These are phyloP conservation scores for Blastobotrys ciferrii DNA, from an alignment of 1,139 yeast species.

Conservation along the genomic window DNA sequence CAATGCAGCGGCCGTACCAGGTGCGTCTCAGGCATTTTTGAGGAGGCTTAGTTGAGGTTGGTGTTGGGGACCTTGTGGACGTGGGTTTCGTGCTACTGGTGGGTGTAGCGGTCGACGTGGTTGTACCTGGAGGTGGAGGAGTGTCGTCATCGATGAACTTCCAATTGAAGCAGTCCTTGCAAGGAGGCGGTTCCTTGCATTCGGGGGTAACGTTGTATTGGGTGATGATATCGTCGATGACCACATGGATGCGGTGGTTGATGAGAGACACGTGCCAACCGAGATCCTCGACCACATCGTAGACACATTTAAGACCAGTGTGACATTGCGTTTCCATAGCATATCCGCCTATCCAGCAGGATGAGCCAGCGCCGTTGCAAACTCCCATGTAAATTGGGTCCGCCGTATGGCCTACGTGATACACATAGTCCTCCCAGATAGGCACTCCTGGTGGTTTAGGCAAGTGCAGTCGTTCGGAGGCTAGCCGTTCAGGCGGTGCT, in stretches of 20 bases:
- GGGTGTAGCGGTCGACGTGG: slow-evolving; percentile 14
- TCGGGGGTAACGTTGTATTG: slow-evolving; percentile 74
- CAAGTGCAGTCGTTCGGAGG: slow-evolving; percentile 77
- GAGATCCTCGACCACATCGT: slow-evolving; percentile 82
- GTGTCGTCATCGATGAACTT: slow-evolving; percentile 53
- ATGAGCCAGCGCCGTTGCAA: slow-evolving; percentile 89
- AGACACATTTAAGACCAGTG: slow-evolving; percentile 82
- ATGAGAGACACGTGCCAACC: slow-evolving; percentile 91
- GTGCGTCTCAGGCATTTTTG: slow-evolving; percentile 24
- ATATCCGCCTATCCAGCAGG: slow-evolving; percentile 90
- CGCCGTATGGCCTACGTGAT: slow-evolving; percentile 97
- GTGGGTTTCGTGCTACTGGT: slow-evolving; percentile 17
- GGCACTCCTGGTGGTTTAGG: slow-evolving; percentile 95
- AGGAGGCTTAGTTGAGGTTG: slow-evolving; percentile 16
- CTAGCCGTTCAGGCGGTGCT: slow-evolving; percentile 89
- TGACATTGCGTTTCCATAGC: slow-evolving; percentile 98
- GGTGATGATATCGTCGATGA: slow-evolving; percentile 75
- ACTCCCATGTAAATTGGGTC: slow-evolving; percentile 98
- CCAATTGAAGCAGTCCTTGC: slow-evolving; percentile 91
- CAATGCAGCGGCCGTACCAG: slow-evolving; percentile 32
- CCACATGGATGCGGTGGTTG: slow-evolving; percentile 88
- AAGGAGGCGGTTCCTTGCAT: slow-evolving; percentile 71
- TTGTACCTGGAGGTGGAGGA: slow-evolving; percentile 15
- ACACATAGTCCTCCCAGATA: slow-evolving; percentile 70
- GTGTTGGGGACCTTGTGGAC: slow-evolving; percentile 11